Conservation (phyloP, 169 alveolate species). For the Eimeria acervulina region DNA sequence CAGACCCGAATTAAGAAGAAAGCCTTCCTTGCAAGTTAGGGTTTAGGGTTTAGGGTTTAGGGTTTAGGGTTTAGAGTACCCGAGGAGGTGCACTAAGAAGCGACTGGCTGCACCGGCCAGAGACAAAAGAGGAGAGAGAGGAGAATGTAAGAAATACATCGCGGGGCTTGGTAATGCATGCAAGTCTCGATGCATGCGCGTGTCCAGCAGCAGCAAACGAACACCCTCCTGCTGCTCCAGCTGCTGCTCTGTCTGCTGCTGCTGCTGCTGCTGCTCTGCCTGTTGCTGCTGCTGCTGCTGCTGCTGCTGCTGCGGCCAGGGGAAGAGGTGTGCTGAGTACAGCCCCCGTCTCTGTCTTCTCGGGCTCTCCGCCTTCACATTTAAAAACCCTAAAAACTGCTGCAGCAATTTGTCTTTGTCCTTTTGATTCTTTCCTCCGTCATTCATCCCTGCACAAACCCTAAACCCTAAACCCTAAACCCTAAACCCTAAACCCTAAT, state of each 20-base stretch:
- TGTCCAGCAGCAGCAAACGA: constrained; percentile 25
- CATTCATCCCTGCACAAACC: constrained; percentile 85
- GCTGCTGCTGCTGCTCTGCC: background rate
- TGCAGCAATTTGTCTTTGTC: constrained; percentile 74
- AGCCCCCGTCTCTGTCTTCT: constrained; percentile 86
- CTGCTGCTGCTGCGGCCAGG: constrained; percentile 73
- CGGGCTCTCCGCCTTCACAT: constrained; percentile 82
- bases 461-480: constrained; percentile 17
- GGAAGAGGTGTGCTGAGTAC: constrained; percentile 87
- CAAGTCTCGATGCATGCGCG: constrained; percentile 8
- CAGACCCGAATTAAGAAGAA: background rate
- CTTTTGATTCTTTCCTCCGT: constrained; percentile 81
- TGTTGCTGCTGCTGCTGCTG: constrained; percentile 4
- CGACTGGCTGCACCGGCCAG: background rate
- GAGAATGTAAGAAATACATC: background rate
- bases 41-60: constrained; percentile 30
- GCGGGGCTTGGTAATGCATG: background rate
- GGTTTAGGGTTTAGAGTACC: background rate
- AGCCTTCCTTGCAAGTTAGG: background rate
- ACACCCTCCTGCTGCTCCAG: background rate
- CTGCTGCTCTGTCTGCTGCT: background rate
- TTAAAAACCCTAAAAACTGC: constrained; percentile 83
- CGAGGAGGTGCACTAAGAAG: background rate
- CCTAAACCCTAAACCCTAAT: constrained; percentile 30
- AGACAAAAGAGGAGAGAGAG: background rate